Conservation (phyloP, 331 rosid species). For the Malus hybrid region DNA sequence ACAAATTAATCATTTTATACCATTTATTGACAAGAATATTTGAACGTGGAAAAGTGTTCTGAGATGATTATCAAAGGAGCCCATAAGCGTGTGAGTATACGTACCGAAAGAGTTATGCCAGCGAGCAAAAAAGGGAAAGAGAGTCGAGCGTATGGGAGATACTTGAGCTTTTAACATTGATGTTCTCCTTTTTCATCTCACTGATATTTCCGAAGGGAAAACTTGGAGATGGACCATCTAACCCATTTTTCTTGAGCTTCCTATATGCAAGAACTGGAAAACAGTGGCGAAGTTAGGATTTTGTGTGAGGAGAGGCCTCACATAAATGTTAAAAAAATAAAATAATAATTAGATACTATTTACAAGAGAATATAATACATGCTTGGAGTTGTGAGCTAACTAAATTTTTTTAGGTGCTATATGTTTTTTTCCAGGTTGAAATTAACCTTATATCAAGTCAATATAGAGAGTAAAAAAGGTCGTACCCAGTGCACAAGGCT, state of each 20-base stretch:
- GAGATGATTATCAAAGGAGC: too few relatives aligned
- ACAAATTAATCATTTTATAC: neutral
- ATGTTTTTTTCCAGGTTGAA: too few relatives aligned
- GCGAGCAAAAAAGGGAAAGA: conserved; percentile 62
- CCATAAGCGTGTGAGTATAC: neutral
- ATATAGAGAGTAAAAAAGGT: too few relatives aligned
- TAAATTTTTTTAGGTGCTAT: too few relatives aligned
- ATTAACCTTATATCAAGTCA: too few relatives aligned
- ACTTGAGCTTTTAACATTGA: neutral
- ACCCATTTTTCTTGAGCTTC: conserved; percentile 59
- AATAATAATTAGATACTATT: too few relatives aligned
- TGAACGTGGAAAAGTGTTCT: too few relatives aligned
- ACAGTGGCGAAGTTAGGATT: neutral
- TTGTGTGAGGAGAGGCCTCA: too few relatives aligned
- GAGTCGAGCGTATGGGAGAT: conserved; percentile 51
- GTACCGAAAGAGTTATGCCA: conserved; percentile 74
- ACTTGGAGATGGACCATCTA: conserved; percentile 64
- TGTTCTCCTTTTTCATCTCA: conserved; percentile 47
- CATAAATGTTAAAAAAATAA: neutral
- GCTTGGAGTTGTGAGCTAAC: too few relatives aligned
- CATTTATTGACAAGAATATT: too few relatives aligned
- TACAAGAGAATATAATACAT: too few relatives aligned
- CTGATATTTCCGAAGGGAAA: conserved; percentile 69
- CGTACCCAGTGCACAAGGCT: too few relatives aligned
- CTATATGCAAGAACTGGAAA: conserved; percentile 30